Conservation (phyloP, 1,139 yeast genomes). For the Blastobotrys serpentis region DNA sequence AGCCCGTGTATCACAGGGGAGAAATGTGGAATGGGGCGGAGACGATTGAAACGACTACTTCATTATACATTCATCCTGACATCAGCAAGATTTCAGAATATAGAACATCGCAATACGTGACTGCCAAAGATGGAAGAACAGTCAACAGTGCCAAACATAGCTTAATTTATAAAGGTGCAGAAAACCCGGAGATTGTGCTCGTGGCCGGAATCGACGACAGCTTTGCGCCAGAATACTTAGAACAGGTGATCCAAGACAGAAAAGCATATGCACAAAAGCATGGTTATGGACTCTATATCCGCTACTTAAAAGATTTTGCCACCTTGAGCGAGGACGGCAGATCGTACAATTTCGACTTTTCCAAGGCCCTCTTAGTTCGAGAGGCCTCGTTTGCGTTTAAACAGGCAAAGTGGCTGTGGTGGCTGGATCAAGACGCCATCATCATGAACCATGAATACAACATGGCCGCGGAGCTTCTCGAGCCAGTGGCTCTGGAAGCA, state of each 20-base stretch:
- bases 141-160: constrained; percentile 31
- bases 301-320: constrained; percentile 80
- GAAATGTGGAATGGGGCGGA: constrained; percentile 29
- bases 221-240: constrained; percentile 33
- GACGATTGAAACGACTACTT: constrained; percentile 22
- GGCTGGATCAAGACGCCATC: constrained; percentile 72
- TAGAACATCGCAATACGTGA: constrained; percentile 32
- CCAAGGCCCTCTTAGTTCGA: constrained; percentile 58
- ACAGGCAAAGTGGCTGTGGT: constrained; percentile 82
- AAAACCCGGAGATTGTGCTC: constrained; percentile 27
- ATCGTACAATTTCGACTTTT: constrained; percentile 46
- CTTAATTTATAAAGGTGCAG: constrained; percentile 23
- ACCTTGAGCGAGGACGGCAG: constrained; percentile 26
- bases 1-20: constrained; percentile 5
- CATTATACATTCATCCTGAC: constrained; percentile 33
- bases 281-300: constrained; percentile 71
- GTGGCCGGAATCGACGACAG: constrained; percentile 34
- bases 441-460: constrained; percentile 67
- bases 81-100: constrained; percentile 30
- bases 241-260: constrained; percentile 72
- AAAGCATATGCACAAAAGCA: constrained; percentile 76
- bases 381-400: constrained; percentile 94
- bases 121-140: constrained; percentile 28
- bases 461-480: constrained; percentile 44
- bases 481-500: constrained; percentile 56